phyloP scores from a whole-genome alignment of 164 flowering plant genomes.

The Taxillus chinensis region DNA sequence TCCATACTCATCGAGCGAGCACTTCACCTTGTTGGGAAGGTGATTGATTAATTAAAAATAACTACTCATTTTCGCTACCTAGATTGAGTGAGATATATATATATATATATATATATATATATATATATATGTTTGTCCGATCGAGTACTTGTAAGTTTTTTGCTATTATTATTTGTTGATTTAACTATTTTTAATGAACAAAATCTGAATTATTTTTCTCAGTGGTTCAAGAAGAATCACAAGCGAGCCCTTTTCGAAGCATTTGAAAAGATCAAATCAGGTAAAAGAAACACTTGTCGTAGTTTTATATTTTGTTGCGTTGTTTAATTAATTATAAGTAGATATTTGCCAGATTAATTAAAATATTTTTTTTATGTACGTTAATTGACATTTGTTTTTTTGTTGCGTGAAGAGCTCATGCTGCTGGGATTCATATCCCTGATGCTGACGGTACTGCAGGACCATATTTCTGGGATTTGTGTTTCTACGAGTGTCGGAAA shows the following conservation, averaged over 20 bases:
- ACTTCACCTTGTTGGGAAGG: conserved; percentile 39
- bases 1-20: conserved; percentile 36
- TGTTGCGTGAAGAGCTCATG: conserved; percentile 41
- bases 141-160: too few species aligned
- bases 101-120: background rate
- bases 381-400: background rate
- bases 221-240: conserved; percentile 37
- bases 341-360: background rate
- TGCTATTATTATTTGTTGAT: too few species aligned
- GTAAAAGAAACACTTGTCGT: conserved; percentile 11
- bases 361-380: background rate
- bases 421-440: conserved; percentile 70
- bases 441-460: conserved; percentile 37
- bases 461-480: conserved; percentile 35
- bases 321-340: too few species aligned
- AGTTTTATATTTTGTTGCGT: background rate
- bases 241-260: conserved; percentile 45
- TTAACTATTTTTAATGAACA: too few species aligned
- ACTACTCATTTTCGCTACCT: background rate
- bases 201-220: conserved; percentile 4
- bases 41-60: conserved; percentile 1
- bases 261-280: conserved; percentile 52
- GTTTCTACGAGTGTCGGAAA: conserved; percentile 20
- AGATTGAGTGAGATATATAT: background rate
- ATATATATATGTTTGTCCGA: background rate